These are phyloP conservation scores for Blastosporella zonata DNA, from an alignment of 1,284 basidiomycete species.

Conservation along the genomic window DNA sequence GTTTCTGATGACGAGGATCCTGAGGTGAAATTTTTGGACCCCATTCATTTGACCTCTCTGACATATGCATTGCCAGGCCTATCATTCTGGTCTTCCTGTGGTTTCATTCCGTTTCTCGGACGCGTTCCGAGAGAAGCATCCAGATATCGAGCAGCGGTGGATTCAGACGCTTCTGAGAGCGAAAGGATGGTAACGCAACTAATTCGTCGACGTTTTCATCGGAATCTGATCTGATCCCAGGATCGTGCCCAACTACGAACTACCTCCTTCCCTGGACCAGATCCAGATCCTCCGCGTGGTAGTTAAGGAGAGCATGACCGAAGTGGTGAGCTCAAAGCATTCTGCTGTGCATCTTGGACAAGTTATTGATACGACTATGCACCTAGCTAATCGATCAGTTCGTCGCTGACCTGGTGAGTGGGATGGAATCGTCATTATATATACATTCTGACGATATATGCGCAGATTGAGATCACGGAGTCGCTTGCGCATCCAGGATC, in stretches of 20 bases:
- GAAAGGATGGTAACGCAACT: constrained; percentile 63
- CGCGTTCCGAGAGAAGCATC: constrained; percentile 65
- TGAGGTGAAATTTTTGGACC: constrained; percentile 42
- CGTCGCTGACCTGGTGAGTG: constrained; percentile 56
- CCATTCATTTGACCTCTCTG: neutral
- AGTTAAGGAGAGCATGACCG: constrained; percentile 73
- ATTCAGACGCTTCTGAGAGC: constrained; percentile 78
- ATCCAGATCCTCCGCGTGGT: constrained; percentile 86
- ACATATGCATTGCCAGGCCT: constrained; percentile 44
- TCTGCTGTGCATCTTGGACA: too few species aligned
- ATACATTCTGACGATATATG: neutral
- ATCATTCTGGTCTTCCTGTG: constrained; percentile 82
- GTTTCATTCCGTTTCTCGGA: constrained; percentile 91
- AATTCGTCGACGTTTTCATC: neutral
- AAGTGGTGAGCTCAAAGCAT: constrained; percentile 36
- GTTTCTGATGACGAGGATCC: constrained; percentile 42
- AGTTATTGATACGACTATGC: neutral
- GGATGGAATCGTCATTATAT: too few species aligned
- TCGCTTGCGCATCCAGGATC: constrained; percentile 43
- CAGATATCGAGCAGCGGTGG: constrained; percentile 84
- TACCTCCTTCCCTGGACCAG: constrained; percentile 67
- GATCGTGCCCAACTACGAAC: constrained; percentile 88
- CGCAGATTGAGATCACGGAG: constrained; percentile 60
- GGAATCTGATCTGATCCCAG: constrained; percentile 25
- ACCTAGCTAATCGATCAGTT: constrained; percentile 60